Percentiles rank a stretch among this genome's conserved stretches.
These are phyloP conservation scores for Colletotrichum cordylinicola DNA, from an alignment of 2,329 filamentous ascomycete species.

Conservation along the genomic window DNA sequence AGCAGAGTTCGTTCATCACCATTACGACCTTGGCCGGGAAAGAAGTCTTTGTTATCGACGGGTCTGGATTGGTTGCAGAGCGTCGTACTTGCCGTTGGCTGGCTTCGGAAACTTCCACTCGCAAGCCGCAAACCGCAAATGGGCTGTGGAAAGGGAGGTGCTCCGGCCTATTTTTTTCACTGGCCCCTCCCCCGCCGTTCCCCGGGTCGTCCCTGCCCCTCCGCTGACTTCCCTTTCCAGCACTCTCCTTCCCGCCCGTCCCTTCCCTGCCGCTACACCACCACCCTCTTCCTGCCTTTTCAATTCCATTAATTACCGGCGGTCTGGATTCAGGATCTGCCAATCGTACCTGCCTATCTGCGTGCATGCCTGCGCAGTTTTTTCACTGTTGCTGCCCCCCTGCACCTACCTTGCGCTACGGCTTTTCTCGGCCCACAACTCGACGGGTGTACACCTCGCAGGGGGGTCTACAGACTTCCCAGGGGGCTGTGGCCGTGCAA, in stretches of 20 bases:
- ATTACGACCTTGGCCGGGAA: neutral
- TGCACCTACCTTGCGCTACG: neutral
- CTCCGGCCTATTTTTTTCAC: neutral
- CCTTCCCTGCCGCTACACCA: neutral
- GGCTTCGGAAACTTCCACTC: neutral
- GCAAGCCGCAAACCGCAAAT: neutral
- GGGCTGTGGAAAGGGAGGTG: neutral
- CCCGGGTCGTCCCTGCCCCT: neutral
- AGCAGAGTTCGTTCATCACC: neutral
- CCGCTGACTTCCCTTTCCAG: neutral
- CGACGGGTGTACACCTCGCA: too few relatives aligned
- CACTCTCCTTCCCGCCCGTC: neutral
- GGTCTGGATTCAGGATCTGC: neutral
- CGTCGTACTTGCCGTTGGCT: neutral
- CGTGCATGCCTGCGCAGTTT: neutral
- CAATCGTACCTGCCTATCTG: neutral
- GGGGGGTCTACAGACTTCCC: too few relatives aligned
- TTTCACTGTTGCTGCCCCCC: neutral
- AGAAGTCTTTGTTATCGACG: conserved; percentile 1
- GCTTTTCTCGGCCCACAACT: conserved; percentile 13
- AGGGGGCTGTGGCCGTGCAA: too few relatives aligned
- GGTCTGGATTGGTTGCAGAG: neutral
- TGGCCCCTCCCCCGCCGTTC: neutral
- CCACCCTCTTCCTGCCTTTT: neutral
- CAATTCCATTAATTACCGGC: neutral